These are phyloP conservation scores for Adansonia digitata DNA, from an alignment of 345 rosid genomes.

Conservation along the genomic window DNA sequence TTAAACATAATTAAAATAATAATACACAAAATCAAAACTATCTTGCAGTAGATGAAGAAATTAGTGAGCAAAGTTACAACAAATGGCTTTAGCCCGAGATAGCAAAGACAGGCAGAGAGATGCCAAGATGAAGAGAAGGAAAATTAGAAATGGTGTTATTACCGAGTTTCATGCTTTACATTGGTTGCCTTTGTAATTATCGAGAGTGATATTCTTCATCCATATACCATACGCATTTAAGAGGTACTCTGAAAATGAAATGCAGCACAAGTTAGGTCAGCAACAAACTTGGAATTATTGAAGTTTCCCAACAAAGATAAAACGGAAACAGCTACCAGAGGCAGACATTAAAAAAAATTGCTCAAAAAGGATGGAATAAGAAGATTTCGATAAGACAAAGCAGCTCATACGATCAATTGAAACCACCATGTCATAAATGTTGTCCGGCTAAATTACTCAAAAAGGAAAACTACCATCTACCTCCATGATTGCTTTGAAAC, in stretches of 20 bases:
- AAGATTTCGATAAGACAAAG: not conserved
- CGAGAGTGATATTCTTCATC: conserved; percentile 25
- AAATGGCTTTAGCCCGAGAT: too few relatives aligned
- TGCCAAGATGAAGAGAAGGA: not conserved
- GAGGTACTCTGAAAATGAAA: conserved; percentile 19
- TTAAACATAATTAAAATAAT: not conserved
- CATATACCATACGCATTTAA: conserved; percentile 7
- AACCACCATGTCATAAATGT: not conserved
- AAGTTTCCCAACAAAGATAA: not conserved
- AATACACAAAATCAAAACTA: not conserved
- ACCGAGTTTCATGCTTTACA: conserved; percentile 65
- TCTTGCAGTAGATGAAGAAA: not conserved
- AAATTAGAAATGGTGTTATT: conserved; percentile 4
- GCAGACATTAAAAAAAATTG: conserved; percentile 1
- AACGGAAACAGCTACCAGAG: not conserved
- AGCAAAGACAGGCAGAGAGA: too few relatives aligned
- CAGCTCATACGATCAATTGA: conserved; percentile 6
- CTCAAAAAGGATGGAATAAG: not conserved
- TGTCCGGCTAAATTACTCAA: not conserved
- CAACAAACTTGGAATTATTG: conserved; percentile 9
- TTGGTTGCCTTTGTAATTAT: conserved; percentile 23
- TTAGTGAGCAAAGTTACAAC: too few relatives aligned
- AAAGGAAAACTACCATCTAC: not conserved
- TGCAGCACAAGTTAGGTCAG: conserved; percentile 11
- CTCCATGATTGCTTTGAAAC: not conserved